phyloP scores from a whole-genome alignment of 345 rosid species.

The Salix caprea region DNA sequence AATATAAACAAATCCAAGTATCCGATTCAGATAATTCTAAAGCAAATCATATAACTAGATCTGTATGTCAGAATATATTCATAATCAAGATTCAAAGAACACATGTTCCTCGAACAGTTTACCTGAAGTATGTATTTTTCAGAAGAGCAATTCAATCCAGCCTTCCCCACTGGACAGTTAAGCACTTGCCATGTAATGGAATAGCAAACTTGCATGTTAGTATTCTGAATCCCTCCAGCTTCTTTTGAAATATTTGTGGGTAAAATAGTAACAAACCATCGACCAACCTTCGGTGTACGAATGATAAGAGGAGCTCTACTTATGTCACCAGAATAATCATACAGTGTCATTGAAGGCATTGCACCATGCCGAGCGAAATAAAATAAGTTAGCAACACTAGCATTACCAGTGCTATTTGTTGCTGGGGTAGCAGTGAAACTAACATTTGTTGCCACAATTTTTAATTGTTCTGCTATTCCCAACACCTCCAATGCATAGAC shows the following conservation, averaged over 20 bases:
- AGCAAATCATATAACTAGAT: slow-evolving; percentile 2
- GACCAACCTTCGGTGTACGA: slow-evolving; percentile 65
- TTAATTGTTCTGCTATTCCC: slow-evolving; percentile 58
- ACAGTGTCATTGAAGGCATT: slow-evolving; percentile 49
- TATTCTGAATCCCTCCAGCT: slow-evolving; percentile 26
- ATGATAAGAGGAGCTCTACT: slow-evolving; percentile 52
- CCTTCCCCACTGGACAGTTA: slow-evolving; percentile 72
- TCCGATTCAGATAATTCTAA: neutral
- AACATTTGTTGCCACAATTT: slow-evolving; percentile 40
- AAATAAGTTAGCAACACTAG: slow-evolving; percentile 39
- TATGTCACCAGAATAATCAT: slow-evolving; percentile 71
- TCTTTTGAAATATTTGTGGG: slow-evolving; percentile 44
- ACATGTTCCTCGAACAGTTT: slow-evolving; percentile 1
- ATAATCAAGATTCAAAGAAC: neutral
- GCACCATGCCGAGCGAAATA: slow-evolving; percentile 78
- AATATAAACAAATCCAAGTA: too few species aligned
- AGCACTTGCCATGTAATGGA: slow-evolving; percentile 53
- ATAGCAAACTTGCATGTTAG: slow-evolving; percentile 52
- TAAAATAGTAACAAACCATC: slow-evolving; percentile 66
- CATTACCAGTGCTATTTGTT: slow-evolving; percentile 24
- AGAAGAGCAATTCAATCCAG: slow-evolving; percentile 68
- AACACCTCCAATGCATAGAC: slow-evolving; percentile 59
- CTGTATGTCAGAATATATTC: neutral
- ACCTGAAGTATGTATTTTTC: slow-evolving; percentile 76
- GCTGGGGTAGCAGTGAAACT: slow-evolving; percentile 23